These are phyloP conservation scores for Linum trigynum DNA, from an alignment of 345 rosid genomes.

Conservation along the genomic window DNA sequence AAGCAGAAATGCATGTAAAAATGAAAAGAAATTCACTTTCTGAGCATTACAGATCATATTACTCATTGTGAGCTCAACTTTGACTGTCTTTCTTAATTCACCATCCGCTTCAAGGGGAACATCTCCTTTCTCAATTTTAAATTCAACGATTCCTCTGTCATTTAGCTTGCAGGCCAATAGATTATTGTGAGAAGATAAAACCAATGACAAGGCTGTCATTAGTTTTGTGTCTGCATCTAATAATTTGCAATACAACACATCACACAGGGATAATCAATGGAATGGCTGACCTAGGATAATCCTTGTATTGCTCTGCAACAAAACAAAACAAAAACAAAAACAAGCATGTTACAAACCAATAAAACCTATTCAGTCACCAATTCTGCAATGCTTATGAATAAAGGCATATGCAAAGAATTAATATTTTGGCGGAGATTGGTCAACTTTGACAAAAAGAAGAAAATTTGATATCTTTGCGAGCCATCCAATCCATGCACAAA, in stretches of 20 bases:
- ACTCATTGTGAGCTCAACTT: constrained; percentile 46
- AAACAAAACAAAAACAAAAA: constrained; percentile 46
- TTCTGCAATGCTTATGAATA: constrained; percentile 9
- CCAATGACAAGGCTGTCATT: neutral
- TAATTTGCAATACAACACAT: neutral
- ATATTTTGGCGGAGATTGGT: no score
- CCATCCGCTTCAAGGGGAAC: constrained; percentile 80
- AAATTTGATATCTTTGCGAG: no score
- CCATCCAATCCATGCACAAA: no score
- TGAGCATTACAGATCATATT: neutral
- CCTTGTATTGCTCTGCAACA: constrained; percentile 70
- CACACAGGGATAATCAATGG: neutral
- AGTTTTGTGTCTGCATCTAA: constrained; percentile 1
- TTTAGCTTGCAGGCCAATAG: constrained; percentile 42
- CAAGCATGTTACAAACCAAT: constrained; percentile 60
- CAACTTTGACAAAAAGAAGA: no score
- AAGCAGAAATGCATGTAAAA: neutral
- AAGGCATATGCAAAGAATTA: no score
- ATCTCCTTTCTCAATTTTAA: constrained; percentile 71
- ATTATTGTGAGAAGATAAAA: constrained; percentile 3
- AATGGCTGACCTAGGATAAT: constrained; percentile 68
- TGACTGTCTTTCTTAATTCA: constrained; percentile 54
- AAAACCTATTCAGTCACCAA: constrained; percentile 10
- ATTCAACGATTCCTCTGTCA: constrained; percentile 76
- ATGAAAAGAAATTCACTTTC: neutral